phyloP scores from a whole-genome alignment of 2,329 filamentous ascomycete species.

The Didymella glomerata region DNA sequence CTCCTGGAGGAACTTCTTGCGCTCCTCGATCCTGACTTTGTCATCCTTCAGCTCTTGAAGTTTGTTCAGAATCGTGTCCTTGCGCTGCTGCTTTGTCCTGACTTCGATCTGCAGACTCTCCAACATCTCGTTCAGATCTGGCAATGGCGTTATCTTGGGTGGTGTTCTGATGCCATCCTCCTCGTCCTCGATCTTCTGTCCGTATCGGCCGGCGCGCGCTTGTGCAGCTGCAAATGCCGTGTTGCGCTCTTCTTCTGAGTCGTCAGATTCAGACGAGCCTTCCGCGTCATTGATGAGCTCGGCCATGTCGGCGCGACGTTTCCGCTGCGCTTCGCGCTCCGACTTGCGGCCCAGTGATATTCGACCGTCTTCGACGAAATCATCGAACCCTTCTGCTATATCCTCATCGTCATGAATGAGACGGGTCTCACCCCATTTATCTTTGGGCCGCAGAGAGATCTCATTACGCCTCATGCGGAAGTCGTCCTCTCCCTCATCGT shows the following conservation, averaged over 20 bases:
- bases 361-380: constrained; percentile 85
- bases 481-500: constrained; percentile 51
- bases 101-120: constrained; percentile 69
- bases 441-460: constrained; percentile 63
- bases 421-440: constrained; percentile 72
- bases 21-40: constrained; percentile 70
- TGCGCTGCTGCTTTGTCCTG: constrained; percentile 66
- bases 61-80: constrained; percentile 66
- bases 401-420: constrained; percentile 89
- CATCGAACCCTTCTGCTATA: constrained; percentile 90
- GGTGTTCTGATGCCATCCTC: constrained; percentile 65
- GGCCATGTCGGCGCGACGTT: constrained; percentile 79
- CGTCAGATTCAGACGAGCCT: constrained; percentile 73
- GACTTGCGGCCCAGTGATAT: constrained; percentile 81
- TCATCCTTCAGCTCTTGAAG: constrained; percentile 74
- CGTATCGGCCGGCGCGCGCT: constrained; percentile 86
- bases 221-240: constrained; percentile 89
- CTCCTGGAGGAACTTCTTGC: constrained; percentile 81
- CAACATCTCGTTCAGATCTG: constrained; percentile 73
- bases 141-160: constrained; percentile 79
- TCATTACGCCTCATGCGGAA: constrained; percentile 51
- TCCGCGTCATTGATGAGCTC: constrained; percentile 84
- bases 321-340: constrained; percentile 72
- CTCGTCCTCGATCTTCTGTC: constrained; percentile 56
- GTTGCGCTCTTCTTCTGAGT: constrained; percentile 68